Base-by-base conservation (phyloP, 2,329 filamentous ascomycete genomes). In the Didymella pomorum region DNA sequence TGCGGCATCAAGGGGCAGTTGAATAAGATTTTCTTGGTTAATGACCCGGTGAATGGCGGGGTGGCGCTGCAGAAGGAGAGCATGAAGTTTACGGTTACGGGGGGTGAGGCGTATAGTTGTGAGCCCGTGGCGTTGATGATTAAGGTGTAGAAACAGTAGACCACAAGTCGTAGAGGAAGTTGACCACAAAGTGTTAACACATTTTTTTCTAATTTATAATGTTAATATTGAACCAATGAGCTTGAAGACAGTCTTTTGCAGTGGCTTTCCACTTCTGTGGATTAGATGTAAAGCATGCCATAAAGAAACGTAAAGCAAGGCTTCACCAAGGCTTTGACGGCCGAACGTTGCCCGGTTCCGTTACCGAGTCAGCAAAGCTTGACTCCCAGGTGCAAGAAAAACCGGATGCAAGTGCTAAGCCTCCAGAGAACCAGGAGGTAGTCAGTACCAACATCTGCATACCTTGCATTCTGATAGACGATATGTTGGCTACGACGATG, bases 51-150 rank as follows among this genome's bases (percentile, higher is more conserved):
- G 1, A 52, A 21, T 18, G 55, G 55, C 12, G 55, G 43, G 1
- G 29, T n/a, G 12, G 39, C 29, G 29, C 21, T 58, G 35, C 48
- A 58, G 44, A 52, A 52, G 23, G 44, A 43, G 3, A 58, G 20
- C 18, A 52, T 58, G 55, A 58, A 52, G 49, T 58, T 52, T 14
- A 58, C 55, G 8, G 55, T 58, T 23, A 58, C 55, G 2, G 55
- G 55, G 16, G 55, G 55, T 29, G 54, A 57, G 28, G 54, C 48
- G 11, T 57, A 52, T n/a, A 57, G 43, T 35, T 57, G 48, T 57
- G 54, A 57, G 48, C 54, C 54, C 18, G 55, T 58, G 35, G 49
- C 55, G 9, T 26, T 58, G 48, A 58, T 48, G 55, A 44, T 58
- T 6, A 43, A 48, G 28, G 49, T 16, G 43, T 52, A 49, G 37